A percentile compares a stretch with the other conserved stretches of the same genome.
phyloP scores from a whole-genome alignment of 768 basidiomycete species.

The Auricularia auricula-judae region DNA sequence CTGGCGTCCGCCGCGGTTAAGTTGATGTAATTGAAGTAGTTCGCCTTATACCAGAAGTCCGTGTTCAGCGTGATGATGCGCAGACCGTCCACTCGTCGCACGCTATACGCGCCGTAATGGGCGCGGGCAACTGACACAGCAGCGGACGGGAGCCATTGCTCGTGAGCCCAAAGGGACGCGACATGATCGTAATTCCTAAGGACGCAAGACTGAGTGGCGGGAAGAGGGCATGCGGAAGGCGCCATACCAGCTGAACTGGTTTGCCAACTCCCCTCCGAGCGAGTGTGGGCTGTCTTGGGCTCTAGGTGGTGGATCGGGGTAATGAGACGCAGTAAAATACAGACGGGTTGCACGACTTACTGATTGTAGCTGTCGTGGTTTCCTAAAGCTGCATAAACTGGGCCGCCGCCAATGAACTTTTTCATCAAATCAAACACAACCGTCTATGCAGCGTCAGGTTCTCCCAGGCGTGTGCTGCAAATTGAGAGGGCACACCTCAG shows the following conservation, averaged over 20 bases:
- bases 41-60: constrained; percentile 55
- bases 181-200: constrained; percentile 70
- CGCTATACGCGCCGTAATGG: constrained; percentile 68
- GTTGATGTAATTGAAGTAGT: constrained; percentile 72
- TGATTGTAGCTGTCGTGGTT: constrained; percentile 70
- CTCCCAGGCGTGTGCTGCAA: neutral
- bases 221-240: neutral
- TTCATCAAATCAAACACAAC: constrained; percentile 59
- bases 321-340: no score
- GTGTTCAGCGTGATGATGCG: constrained; percentile 68
- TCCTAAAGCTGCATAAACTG: constrained; percentile 66
- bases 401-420: constrained; percentile 47
- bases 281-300: constrained; percentile 44
- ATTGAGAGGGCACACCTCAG: constrained; percentile 36
- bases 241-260: constrained; percentile 55
- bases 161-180: constrained; percentile 56
- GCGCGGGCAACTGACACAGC: constrained; percentile 46
- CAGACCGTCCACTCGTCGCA: constrained; percentile 52
- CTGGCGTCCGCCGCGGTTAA: constrained; percentile 56
- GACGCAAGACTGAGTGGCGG: neutral
- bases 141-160: constrained; percentile 54
- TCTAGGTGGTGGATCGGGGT: neutral
- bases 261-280: constrained; percentile 39
- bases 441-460: constrained; percentile 26
- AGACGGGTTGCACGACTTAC: constrained; percentile 18